phyloP scores from a whole-genome alignment of 2,329 filamentous ascomycete species.

The Fusarium mundagurra region DNA sequence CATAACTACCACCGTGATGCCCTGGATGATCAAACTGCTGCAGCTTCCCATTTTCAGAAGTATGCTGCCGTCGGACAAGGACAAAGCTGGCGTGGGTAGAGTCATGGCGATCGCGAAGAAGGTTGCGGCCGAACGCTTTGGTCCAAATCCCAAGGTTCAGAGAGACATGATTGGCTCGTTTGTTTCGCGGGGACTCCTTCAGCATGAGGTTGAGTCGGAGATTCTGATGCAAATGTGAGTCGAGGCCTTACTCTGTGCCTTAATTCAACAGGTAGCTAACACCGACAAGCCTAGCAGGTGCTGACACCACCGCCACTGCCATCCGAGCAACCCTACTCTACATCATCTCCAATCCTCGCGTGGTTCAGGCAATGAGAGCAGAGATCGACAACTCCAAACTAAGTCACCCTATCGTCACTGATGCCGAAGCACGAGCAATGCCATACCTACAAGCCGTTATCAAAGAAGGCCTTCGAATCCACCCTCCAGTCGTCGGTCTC shows the following conservation, averaged over 20 bases:
- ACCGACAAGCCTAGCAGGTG: neutral
- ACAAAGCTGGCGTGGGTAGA: neutral
- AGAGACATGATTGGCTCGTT: neutral
- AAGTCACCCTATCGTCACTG: neutral
- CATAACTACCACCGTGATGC: neutral
- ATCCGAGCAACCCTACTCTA: neutral
- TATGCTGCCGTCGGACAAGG: neutral
- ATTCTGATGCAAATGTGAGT: neutral
- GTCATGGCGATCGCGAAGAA: neutral
- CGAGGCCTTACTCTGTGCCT: too few species aligned
- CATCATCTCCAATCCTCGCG: neutral
- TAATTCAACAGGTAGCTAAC: rapidly evolving
- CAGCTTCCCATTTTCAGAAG: neutral
- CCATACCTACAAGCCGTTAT: neutral
- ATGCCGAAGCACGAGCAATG: neutral
- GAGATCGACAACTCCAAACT: neutral
- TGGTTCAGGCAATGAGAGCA: neutral
- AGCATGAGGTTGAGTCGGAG: neutral
- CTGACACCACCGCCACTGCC: neutral
- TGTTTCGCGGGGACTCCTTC: neutral
- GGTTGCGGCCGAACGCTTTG: neutral
- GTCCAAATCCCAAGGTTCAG: neutral
- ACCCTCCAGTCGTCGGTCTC: neutral
- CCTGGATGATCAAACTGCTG: neutral
- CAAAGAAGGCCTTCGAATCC: neutral